phyloP scores from a whole-genome alignment of 768 basidiomycete genomes.

The Tylopilus plumbeoviolaceoides region DNA sequence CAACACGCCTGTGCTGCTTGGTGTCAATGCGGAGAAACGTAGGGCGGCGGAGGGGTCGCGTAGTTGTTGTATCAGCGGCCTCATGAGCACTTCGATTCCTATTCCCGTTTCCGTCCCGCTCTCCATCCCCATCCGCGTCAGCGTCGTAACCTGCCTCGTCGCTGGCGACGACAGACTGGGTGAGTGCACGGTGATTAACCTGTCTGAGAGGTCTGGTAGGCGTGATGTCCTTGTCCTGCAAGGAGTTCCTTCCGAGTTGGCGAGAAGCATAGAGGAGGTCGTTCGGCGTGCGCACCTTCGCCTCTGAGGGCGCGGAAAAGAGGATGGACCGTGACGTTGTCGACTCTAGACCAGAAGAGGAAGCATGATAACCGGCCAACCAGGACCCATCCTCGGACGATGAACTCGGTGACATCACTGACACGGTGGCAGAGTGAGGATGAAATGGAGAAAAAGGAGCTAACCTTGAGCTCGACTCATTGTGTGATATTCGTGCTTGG shows the following conservation, averaged over 20 bases:
- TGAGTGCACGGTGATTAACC: not conserved
- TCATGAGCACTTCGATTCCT: not conserved
- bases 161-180: not conserved
- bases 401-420: no score
- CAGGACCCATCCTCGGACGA: conserved; percentile 9
- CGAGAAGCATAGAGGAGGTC: conserved; percentile 14
- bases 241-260: conserved; percentile 6
- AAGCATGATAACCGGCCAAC: not conserved
- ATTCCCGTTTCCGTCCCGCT: not conserved
- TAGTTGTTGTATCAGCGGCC: not conserved
- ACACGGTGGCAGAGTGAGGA: conserved; percentile 4
- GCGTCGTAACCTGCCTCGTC: conserved; percentile 28
- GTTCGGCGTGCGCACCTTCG: conserved; percentile 2
- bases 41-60: conserved; percentile 7
- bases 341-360: conserved; percentile 14
- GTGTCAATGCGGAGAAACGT: conserved; percentile 23
- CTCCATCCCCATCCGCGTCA: conserved; percentile 11
- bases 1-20: conserved; percentile 22
- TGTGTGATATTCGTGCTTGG: not conserved
- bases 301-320: conserved; percentile 8
- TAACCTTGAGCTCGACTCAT: not conserved
- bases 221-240: not conserved
- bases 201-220: conserved; percentile 3
- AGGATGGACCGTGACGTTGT: conserved; percentile 9
- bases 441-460: not conserved